A percentile compares a stretch with the other conserved stretches of the same genome.
Evolutionary conservation across 495 filamentous ascomycete genomes (phyloP).

Genomic region (Penicillium pancosmium): DNA sequence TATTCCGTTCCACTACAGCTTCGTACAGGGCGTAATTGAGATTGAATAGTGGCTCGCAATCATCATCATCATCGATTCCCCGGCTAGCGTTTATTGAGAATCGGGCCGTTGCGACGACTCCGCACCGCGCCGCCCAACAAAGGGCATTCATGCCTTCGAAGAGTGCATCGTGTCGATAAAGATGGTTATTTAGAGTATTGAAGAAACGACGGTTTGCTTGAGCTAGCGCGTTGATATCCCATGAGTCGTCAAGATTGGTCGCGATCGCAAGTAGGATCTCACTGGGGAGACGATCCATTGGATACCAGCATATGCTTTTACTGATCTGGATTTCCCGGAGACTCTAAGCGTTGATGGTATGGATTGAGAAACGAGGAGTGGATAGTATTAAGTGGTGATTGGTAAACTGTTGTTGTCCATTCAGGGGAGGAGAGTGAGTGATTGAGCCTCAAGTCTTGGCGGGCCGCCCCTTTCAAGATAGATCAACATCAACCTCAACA

Average conservation of each 20-base stretch:
- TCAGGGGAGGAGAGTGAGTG: background rate
- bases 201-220: background rate
- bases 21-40: background rate
- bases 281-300: background rate
- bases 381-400: background rate
- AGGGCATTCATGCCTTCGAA: background rate
- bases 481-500: background rate
- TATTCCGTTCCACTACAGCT: background rate
- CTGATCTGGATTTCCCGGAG: too few relatives aligned
- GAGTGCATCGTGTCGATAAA: background rate
- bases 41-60: background rate
- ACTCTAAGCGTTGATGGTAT: too few relatives aligned
- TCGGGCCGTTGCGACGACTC: background rate
- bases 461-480: background rate
- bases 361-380: too few relatives aligned
- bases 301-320: background rate
- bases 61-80: too few relatives aligned
- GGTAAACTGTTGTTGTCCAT: too few relatives aligned
- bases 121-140: background rate
- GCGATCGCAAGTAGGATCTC: constrained; percentile 1
- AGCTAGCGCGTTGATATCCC: background rate
- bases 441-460: background rate
- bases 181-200: background rate
- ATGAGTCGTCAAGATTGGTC: background rate
- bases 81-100: background rate